Conservation (phyloP, 1,139 yeast species). For the Tardiomyces depauwii region DNA sequence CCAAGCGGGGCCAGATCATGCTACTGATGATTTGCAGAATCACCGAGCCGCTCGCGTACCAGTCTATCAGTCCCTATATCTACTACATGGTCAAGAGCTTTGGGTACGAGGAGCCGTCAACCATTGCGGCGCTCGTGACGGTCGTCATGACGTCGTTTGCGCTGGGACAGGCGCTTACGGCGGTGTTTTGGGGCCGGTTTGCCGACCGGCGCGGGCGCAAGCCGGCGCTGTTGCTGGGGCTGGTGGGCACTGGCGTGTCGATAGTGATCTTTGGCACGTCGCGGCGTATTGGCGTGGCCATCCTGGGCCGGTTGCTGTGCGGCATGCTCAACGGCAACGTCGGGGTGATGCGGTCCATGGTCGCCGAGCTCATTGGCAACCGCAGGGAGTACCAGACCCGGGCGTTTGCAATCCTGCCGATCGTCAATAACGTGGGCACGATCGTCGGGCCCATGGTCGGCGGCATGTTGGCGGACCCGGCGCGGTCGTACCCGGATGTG, state of each 20-base stretch:
- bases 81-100: slow-evolving; percentile 52
- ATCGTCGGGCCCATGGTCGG: slow-evolving; percentile 40
- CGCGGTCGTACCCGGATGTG: slow-evolving; percentile 15
- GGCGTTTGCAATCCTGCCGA: slow-evolving; percentile 48
- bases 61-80: slow-evolving; percentile 50
- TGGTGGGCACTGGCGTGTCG: slow-evolving; percentile 38
- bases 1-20: slow-evolving; percentile 18
- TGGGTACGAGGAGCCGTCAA: slow-evolving; percentile 39
- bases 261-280: slow-evolving; percentile 43
- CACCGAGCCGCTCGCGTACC: slow-evolving; percentile 50
- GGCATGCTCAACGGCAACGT: slow-evolving; percentile 52
- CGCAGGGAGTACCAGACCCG: slow-evolving; percentile 43
- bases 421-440: slow-evolving; percentile 45
- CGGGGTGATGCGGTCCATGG: slow-evolving; percentile 46
- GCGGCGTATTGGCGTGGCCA: slow-evolving; percentile 38
- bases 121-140: slow-evolving; percentile 38
- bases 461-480: slow-evolving; percentile 27
- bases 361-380: slow-evolving; percentile 47
- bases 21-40: slow-evolving; percentile 28
- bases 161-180: slow-evolving; percentile 39
- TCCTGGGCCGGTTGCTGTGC: slow-evolving; percentile 38
- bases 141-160: slow-evolving; percentile 45
- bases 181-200: slow-evolving; percentile 46
- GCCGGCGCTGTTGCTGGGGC: slow-evolving; percentile 38
- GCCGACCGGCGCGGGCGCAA: slow-evolving; percentile 46